Evolutionary conservation across 768 basidiomycete genomes (phyloP), one percentile per base, ranked within the genome.

Genomic region (Phlegmacium glaucopus): DNA sequence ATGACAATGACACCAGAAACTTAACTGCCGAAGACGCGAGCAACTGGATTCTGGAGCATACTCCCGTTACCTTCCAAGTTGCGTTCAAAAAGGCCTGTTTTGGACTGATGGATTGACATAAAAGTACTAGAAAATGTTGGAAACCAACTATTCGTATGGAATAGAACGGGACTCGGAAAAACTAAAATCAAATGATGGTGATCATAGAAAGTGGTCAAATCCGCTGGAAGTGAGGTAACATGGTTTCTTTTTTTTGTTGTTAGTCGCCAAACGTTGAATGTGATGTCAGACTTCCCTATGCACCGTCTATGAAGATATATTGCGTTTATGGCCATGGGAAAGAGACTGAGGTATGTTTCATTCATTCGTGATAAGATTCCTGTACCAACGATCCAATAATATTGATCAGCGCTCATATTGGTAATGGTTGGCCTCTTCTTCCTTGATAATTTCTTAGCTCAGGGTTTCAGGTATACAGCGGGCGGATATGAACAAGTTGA

Each of bases 311-410:
- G 84, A 90, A 86, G 60, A 84, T 95, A 25, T 89, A 85, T 63
- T 97, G 94, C 53, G 80, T 94, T 2, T 97, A 98, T 68, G 95
- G 95, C 0, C 86, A 91, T 55, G 95, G 95, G 15, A 97, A 97
- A 61, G 89, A 94, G 57, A 99, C 94, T 0, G 94, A 96, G 78
- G 89, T 83, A 32, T 53, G 77, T 46, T 44, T 48, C 34, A 47
- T 47, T n/a, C 39, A 3, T 22, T 22, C 22, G 22, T 22, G 22
- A 22, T 22, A 5, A 5, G 22, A 22, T 5, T 22, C 22, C 22
- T 22, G 22, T 22, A 5, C 22, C 22, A 22, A 22, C 5, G 22
- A 22, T 7, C 34, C 34, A 42, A 29, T 38, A 37, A 38, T 17
- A 17, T 47, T 42, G 36, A 26, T 15, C 55, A 90, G 86, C 77